Conservation (phyloP, 352 stramenopile genomes). For the Phytophthora ramorum region DNA sequence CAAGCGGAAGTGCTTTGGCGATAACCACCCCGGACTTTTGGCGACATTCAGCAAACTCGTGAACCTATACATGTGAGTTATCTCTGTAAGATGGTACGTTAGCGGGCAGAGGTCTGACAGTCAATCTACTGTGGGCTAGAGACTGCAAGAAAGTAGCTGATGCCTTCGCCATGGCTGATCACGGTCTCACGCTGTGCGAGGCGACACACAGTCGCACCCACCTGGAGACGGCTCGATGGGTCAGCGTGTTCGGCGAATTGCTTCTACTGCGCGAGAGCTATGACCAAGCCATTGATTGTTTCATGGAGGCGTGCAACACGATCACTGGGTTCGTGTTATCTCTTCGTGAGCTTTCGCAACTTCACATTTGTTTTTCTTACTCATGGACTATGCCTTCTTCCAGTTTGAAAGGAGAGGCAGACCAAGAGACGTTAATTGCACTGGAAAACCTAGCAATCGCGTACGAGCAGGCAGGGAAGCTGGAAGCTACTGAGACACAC, state of each 20-base stretch:
- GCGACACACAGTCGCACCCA: constrained; percentile 40
- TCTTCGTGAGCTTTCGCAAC: background rate
- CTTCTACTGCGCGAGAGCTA: constrained; percentile 31
- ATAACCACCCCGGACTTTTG: constrained; percentile 41
- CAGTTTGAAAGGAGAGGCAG: constrained; percentile 45
- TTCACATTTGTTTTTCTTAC: background rate
- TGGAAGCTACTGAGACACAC: constrained; percentile 28
- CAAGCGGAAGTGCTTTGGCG: constrained; percentile 52
- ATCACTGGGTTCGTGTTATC: constrained; percentile 34
- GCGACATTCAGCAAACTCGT: constrained; percentile 45
- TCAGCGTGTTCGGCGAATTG: constrained; percentile 53
- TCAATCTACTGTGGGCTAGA: background rate
- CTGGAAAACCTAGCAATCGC: constrained; percentile 66
- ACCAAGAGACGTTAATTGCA: constrained; percentile 35
- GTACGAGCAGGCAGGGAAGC: constrained; percentile 14
- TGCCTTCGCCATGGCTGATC: constrained; percentile 47
- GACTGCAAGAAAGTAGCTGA: constrained; percentile 29
- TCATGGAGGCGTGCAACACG: constrained; percentile 39
- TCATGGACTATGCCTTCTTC: background rate
- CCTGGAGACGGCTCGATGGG: constrained; percentile 49
- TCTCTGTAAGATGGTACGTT: background rate
- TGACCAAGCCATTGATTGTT: constrained; percentile 47
- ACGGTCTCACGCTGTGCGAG: constrained; percentile 52
- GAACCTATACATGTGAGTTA: constrained; percentile 50
- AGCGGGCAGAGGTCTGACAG: background rate